Evolutionary conservation across 495 filamentous ascomycete species (phyloP), one percentile per base, ranked within the genome.

Genomic region (Neurospora sublineolata): DNA sequence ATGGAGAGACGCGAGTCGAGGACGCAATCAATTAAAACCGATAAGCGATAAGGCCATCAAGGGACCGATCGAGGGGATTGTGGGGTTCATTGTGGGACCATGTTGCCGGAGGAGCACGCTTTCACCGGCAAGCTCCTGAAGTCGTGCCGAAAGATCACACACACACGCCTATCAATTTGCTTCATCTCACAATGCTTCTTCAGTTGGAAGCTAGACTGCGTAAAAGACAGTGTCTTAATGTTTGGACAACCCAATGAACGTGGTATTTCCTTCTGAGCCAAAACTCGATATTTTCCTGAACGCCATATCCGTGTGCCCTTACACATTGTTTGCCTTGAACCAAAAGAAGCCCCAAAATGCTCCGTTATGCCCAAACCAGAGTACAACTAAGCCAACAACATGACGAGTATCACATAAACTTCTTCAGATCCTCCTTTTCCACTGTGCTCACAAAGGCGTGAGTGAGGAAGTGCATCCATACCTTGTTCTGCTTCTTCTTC

Each of bases 391-490:
- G 33, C 33, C 33, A 33, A 33, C 33, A 36, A 36, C 33, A 36
- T 36, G 33, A 36, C 6, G 33, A 36, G 33, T 36, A 27, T 74
- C 71, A 77, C 11, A 8, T 27, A 16, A 82, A 71, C 67, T 86
- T 80, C 70, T 83, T 80, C 39, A 91, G 75, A 33, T 93, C 89
- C 37, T 89, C 83, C 68, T 84, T 81, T 72, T 88, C 84, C 75
- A 89, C 81, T 18, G 88, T 91, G 27, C 90, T 88, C 27, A 95
- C 91, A 83, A 95, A 97, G 1, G 94, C 94, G 46, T 93, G 88
- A 33, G 82, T 79, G 20, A 96, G 79, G 77, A 97, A 97, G 11
- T 90, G 85, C 68, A 88, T 85, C 94, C 94, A 97, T 4, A 86
- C 78, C 75, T 86, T 85, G 74, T 87, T 86, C 40, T 82, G 80